Evolutionary conservation across 2,329 filamentous ascomycete genomes (phyloP).

Genomic region (Fusarium austroafricanum): DNA sequence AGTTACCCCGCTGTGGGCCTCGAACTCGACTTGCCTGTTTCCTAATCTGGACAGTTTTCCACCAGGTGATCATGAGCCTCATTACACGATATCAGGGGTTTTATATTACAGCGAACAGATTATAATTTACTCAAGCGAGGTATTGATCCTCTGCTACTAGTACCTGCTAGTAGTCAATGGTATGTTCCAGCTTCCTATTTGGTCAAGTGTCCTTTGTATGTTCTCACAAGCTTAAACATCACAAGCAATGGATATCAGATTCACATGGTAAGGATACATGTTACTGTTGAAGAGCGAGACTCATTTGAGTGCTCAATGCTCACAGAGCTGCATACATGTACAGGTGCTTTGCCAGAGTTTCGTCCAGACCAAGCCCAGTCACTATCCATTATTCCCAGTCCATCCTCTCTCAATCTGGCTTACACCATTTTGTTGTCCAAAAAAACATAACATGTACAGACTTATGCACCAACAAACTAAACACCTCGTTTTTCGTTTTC

Average conservation of each 20-base stretch:
- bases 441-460: conserved; percentile 29
- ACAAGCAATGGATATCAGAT: background rate
- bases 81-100: conserved; percentile 29
- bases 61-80: conserved; percentile 29
- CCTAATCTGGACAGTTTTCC: conserved; percentile 14
- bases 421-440: conserved; percentile 23
- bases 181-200: background rate
- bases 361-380: conserved; percentile 7
- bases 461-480: conserved; percentile 17
- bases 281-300: conserved; percentile 8
- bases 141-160: background rate
- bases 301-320: background rate
- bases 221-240: background rate
- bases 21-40: conserved; percentile 1
- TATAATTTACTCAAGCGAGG: background rate
- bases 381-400: conserved; percentile 12
- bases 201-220: background rate
- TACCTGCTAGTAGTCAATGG: background rate
- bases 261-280: conserved; percentile 6
- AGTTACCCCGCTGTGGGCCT: conserved; percentile 39
- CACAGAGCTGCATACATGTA: conserved; percentile 30
- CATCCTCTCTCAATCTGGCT: conserved; percentile 1
- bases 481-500: background rate
- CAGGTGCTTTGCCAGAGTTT: conserved; percentile 13
- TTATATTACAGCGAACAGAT: conserved; percentile 7